Base-by-base conservation (phyloP, 345 rosid genomes). In the Ceriops tagal region DNA sequence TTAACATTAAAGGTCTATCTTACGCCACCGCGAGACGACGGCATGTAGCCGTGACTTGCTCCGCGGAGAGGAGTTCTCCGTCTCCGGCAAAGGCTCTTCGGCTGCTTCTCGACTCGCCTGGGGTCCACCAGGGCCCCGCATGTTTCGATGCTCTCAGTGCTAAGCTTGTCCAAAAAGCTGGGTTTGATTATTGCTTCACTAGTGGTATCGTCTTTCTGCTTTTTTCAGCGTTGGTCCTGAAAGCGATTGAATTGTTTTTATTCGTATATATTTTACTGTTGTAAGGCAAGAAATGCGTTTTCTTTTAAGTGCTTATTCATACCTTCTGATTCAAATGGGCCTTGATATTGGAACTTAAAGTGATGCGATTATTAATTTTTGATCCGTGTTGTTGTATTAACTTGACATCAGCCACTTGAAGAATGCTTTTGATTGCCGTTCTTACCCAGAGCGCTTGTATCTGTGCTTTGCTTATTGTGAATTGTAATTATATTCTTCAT, bases 101-200 rank as follows among this genome's bases (percentile, higher is more conserved):
- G 46, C 71, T 81, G 70, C 72, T 93, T 56, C 81, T 91, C 58
- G 81, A 91, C 39, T 82, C 74, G 22, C 86, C 97, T 0, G 97
- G 97, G 35, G 75, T 88, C 75, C 96, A 88, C 80, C 97, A 87
- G 57, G 96, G 95, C 21, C 98, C 98, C 0, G 95, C 96, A 65
- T 93, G 97, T 74, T 93, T 87, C 80, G 97, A 93, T 88, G 97
- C 90, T 75, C 93, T 93, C 72, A 89, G 95, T 65, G 97, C 97
- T 71, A 84, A 80, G 82, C 91, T 93, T 53, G 84, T 93, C 53
- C 88, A 91, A 70, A 82, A 77, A 74, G 89, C 96, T 64, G 95
- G 88, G 26, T 93, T 93, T 67, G 81, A 53, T 64, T 93, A 73
- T 79, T 85, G 91, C 69, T 83, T 93, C 82, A 84, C 98, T 47